phyloP scores from a whole-genome alignment of 805 yeast genomes.

The Spathaspora sp. region DNA sequence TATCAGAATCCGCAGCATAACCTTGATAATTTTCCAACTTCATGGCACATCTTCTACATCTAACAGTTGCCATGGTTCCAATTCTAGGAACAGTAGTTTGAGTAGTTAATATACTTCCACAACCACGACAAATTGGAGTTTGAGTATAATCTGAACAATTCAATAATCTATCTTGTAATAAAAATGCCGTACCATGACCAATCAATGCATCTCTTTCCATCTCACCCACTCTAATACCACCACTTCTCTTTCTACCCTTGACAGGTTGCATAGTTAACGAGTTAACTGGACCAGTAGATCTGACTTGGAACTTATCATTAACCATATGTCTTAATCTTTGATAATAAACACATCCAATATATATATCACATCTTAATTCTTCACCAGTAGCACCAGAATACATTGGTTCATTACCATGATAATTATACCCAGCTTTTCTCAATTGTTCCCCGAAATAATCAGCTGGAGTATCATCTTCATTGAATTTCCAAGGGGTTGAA shows the following conservation, averaged over 20 bases:
- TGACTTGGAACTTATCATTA: constrained; percentile 98
- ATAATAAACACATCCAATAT: constrained; percentile 94
- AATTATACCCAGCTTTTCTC: constrained; percentile 83
- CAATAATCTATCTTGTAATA: constrained; percentile 89
- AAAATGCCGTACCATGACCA: constrained; percentile 96
- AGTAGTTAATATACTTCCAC: constrained; percentile 90
- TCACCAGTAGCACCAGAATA: constrained; percentile 98
- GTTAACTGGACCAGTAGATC: constrained; percentile 98
- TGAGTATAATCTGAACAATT: constrained; percentile 96
- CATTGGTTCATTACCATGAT: constrained; percentile 98
- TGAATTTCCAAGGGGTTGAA: constrained; percentile 93
- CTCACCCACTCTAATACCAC: constrained; percentile 99
- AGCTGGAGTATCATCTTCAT: constrained; percentile 92
- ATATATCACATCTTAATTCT: constrained; percentile 92
- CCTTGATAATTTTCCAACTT: constrained; percentile 57
- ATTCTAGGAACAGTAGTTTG: constrained; percentile 89
- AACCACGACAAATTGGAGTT: constrained; percentile 81
- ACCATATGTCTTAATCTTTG: constrained; percentile 99
- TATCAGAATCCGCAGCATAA: constrained; percentile 62
- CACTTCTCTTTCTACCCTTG: constrained; percentile 96
- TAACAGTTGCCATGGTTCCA: constrained; percentile 70
- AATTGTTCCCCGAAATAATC: constrained; percentile 96
- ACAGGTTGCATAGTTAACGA: constrained; percentile 98
- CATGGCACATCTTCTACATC: constrained; percentile 90
- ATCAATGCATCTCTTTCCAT: constrained; percentile 99